Conservation (phyloP, 257 asterid species). For the Capsicum pubescens region DNA sequence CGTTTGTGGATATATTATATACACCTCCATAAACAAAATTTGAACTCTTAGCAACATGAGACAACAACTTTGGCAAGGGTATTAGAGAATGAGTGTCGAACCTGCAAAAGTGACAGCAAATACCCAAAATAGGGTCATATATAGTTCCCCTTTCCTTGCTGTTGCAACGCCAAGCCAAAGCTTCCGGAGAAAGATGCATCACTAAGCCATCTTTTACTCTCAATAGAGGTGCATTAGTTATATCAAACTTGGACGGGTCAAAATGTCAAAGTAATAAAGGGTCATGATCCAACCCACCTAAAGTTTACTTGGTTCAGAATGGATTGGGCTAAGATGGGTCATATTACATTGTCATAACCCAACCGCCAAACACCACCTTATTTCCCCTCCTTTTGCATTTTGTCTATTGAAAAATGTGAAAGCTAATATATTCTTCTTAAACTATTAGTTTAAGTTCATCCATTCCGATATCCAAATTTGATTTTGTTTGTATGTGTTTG, state of each 20-base stretch:
- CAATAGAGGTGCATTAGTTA: constrained; percentile 7
- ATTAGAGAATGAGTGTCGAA: constrained; percentile 17
- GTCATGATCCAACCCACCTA: neutral
- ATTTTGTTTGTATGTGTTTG: neutral
- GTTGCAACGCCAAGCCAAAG: constrained; percentile 56
- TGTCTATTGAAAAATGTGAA: neutral
- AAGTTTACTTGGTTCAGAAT: neutral
- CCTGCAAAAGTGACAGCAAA: constrained; percentile 96
- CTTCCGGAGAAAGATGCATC: constrained; percentile 47
- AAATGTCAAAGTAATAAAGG: neutral
- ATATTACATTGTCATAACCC: too few species aligned
- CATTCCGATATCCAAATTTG: constrained; percentile 8
- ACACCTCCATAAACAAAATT: neutral
- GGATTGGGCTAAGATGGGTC: too few species aligned
- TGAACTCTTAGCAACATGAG: neutral
- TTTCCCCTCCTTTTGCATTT: too few species aligned
- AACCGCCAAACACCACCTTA: too few species aligned
- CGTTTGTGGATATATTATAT: neutral
- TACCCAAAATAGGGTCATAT: constrained; percentile 73
- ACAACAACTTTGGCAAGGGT: neutral
- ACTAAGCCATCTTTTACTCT: constrained; percentile 38
- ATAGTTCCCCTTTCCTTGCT: constrained; percentile 75
- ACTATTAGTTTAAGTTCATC: neutral
- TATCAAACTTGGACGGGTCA: neutral
- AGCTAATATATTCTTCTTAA: constrained; percentile 1